Conservation (phyloP, 2,329 filamentous ascomycete genomes). For the Cladosporium sp. region DNA sequence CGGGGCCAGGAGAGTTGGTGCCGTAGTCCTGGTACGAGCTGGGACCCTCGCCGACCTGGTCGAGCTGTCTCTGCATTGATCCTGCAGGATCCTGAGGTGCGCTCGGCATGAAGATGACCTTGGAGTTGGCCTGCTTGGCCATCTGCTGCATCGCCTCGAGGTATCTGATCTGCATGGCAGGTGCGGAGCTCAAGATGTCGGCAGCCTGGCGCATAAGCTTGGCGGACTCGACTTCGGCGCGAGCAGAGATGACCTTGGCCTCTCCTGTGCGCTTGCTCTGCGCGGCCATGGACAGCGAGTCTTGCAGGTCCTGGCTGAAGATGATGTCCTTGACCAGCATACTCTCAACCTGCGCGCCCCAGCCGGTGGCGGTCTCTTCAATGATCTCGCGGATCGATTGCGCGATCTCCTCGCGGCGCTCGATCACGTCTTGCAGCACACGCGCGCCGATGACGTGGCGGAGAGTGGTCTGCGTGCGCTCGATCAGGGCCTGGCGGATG, state of each 20-base stretch:
- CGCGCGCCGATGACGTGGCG: conserved; percentile 95
- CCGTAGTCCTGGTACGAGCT: conserved; percentile 44
- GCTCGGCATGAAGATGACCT: conserved; percentile 78
- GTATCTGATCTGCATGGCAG: conserved; percentile 95
- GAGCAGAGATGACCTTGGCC: conserved; percentile 95
- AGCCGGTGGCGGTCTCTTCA: conserved; percentile 87
- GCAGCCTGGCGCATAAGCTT: conserved; percentile 90
- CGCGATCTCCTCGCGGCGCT: conserved; percentile 95
- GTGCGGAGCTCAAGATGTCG: conserved; percentile 86
- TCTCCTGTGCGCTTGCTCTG: conserved; percentile 98
- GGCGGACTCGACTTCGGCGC: conserved; percentile 93
- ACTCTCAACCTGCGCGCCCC: conserved; percentile 94
- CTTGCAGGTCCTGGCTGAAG: conserved; percentile 92
- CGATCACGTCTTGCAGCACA: conserved; percentile 95
- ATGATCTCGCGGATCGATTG: conserved; percentile 96
- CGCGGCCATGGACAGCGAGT: conserved; percentile 95
- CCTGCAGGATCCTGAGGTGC: conserved; percentile 33
- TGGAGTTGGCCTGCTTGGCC: conserved; percentile 88
- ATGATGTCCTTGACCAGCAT: conserved; percentile 99
- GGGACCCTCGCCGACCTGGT: conserved; percentile 57
- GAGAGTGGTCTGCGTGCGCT: conserved; percentile 96
- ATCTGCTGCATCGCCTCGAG: conserved; percentile 98
- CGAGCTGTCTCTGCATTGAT: conserved; percentile 51
- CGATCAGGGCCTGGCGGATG: conserved; percentile 90
- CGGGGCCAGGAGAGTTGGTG: conserved; percentile 21